Percentiles rank a stretch among this genome's conserved stretches.
These are phyloP conservation scores for Ustilago esculenta DNA, from an alignment of 1,284 basidiomycete species.

Conservation along the genomic window DNA sequence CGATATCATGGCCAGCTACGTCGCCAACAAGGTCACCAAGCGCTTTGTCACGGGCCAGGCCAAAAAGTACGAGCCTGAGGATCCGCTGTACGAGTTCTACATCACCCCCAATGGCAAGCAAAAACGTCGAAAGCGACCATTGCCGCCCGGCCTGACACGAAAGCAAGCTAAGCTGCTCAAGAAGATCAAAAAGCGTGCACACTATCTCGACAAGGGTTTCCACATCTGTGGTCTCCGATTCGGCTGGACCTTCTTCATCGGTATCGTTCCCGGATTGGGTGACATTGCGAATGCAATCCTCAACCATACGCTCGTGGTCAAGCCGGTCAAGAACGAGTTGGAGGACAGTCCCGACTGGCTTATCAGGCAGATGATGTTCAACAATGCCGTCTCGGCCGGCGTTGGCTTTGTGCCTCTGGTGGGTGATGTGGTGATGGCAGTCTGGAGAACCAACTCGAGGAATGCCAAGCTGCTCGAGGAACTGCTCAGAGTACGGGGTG, in stretches of 20 bases:
- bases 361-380: conserved; percentile 73
- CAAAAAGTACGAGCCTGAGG: conserved; percentile 67
- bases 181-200: conserved; percentile 74
- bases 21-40: conserved; percentile 52
- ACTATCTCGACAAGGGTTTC: conserved; percentile 91
- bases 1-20: conserved; percentile 42
- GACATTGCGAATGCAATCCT: conserved; percentile 75
- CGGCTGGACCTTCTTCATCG: conserved; percentile 75
- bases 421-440: conserved; percentile 79
- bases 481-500: conserved; percentile 47
- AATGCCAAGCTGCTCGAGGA: conserved; percentile 73
- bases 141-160: conserved; percentile 80
- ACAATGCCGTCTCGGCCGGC: conserved; percentile 78
- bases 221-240: conserved; percentile 82
- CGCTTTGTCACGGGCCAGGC: conserved; percentile 46
- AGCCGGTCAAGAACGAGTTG: conserved; percentile 76
- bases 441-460: conserved; percentile 87
- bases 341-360: conserved; percentile 69
- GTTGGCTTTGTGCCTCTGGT: conserved; percentile 80
- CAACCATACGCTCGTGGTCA: conserved; percentile 81
- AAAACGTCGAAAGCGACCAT: conserved; percentile 75
- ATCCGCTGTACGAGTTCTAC: conserved; percentile 83
- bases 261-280: conserved; percentile 78
- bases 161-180: conserved; percentile 77
- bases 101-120: conserved; percentile 75